Base-by-base conservation (phyloP, 768 basidiomycete genomes). In the Macrolepiota dolichaula region DNA sequence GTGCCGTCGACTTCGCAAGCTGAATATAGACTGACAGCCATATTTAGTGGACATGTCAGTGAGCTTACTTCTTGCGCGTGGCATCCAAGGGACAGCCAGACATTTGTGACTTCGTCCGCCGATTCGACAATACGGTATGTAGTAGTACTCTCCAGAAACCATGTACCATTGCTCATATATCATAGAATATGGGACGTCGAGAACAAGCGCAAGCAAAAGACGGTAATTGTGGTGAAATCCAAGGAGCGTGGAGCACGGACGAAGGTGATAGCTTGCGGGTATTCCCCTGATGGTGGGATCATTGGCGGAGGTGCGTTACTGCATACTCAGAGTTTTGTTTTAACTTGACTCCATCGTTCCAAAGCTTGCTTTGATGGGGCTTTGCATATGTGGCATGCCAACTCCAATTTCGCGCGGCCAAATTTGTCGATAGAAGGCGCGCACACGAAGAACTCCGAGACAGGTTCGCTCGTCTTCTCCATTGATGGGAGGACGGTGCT, bases 161-260 rank as follows among this genome's bases (percentile, higher is more conserved):
- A 42, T 42, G 54, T 50, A 17, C 24, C 42, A 57, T 29, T 47
- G 22, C 63, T 40, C 55, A 51, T 53, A 52, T 53, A 46, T 24
- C 38, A 55, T 61, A 96, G 95, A 62, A 91, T 99, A 73, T 99
- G 97, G 97, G 91, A 98, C 67, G 84, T 87, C 36, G 91, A 94
- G 70, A 88, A 94, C 69, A 92, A 88, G 72, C 85, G 93, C 54
- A 97, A 98, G 74, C 95, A 97, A 69, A 98, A 95, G 77, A 83
- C 87, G 0, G 94, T 97, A 46, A 96, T 99, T 67, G 95, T 98
- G 15, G 94, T 96, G 68, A 96, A 96, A 76, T 94, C 92, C 9
- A 98, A 96, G 70, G 95, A 98, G 66, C 81, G 96, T 60, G 97
- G 97, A 35, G 89, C 93, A 15, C 84, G 96, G 65, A 98, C 97